Conservation (phyloP, 495 filamentous ascomycete species). For the Halenospora varia region DNA sequence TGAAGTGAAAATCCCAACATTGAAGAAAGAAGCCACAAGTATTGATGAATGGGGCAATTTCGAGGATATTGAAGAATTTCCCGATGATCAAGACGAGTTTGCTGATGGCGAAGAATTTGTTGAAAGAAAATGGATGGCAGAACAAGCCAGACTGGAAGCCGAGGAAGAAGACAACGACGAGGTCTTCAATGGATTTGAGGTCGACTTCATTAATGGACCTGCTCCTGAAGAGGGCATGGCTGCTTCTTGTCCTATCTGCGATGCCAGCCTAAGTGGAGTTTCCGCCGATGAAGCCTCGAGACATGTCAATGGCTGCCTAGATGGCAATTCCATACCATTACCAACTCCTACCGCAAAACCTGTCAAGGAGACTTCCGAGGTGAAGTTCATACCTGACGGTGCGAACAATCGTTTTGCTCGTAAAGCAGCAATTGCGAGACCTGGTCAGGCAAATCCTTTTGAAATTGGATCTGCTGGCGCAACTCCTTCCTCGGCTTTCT, state of each 20-base stretch:
- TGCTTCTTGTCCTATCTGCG: slow-evolving; percentile 72
- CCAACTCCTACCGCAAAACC: slow-evolving; percentile 20
- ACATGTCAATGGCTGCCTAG: slow-evolving; percentile 93
- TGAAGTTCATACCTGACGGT: slow-evolving; percentile 33
- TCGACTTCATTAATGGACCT: background rate
- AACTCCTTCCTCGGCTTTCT: slow-evolving; percentile 65
- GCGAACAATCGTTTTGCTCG: slow-evolving; percentile 50
- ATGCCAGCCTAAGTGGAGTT: slow-evolving; percentile 53
- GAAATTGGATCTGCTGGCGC: slow-evolving; percentile 37
- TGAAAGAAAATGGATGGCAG: slow-evolving; percentile 27
- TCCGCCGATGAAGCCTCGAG: slow-evolving; percentile 53
- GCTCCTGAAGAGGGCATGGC: slow-evolving; percentile 25
- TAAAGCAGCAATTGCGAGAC: slow-evolving; percentile 64
- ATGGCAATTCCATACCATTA: slow-evolving; percentile 63
- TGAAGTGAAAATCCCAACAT: slow-evolving; percentile 29
- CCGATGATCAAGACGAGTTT: slow-evolving; percentile 33
- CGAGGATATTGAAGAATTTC: slow-evolving; percentile 59
- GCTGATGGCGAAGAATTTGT: slow-evolving; percentile 24
- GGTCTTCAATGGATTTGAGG: slow-evolving; percentile 22
- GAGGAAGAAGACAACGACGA: slow-evolving; percentile 38
- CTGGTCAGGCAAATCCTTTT: slow-evolving; percentile 74
- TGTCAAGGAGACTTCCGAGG: slow-evolving; percentile 10
- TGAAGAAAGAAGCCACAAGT: slow-evolving; percentile 56
- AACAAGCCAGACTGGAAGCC: slow-evolving; percentile 23
- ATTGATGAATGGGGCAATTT: slow-evolving; percentile 55